phyloP scores from a whole-genome alignment of 1,139 yeast genomes.

The Blastobotrys persicus region DNA sequence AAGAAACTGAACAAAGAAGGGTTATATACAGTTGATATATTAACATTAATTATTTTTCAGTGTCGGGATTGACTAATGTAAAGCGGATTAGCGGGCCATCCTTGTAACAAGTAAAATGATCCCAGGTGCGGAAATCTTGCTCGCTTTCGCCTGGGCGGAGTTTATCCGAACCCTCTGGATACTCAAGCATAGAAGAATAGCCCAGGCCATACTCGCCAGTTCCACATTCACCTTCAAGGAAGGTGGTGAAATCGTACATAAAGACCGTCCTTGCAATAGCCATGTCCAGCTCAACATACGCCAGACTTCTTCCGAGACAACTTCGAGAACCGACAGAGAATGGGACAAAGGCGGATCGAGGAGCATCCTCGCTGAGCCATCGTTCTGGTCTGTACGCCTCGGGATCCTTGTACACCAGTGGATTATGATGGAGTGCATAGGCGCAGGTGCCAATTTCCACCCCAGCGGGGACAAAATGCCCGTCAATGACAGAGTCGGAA shows the following conservation, averaged over 20 bases:
- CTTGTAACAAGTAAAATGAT: slow-evolving; percentile 22
- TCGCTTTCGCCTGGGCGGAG: slow-evolving; percentile 18
- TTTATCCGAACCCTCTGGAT: slow-evolving; percentile 18
- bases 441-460: slow-evolving; percentile 20
- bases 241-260: slow-evolving; percentile 20
- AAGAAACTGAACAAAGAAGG: too few relatives aligned
- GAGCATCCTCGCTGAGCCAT: slow-evolving; percentile 19
- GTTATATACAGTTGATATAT: too few relatives aligned
- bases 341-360: slow-evolving; percentile 22
- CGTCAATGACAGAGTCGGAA: slow-evolving; percentile 17
- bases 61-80: neutral
- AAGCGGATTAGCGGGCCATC: slow-evolving; percentile 22
- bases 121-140: slow-evolving; percentile 22
- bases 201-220: slow-evolving; percentile 21
- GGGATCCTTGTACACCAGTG: slow-evolving; percentile 15
- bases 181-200: slow-evolving; percentile 16
- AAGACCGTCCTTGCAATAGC: slow-evolving; percentile 21
- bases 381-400: slow-evolving; percentile 21
- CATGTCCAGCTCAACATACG: slow-evolving; percentile 22
- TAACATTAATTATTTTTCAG: neutral
- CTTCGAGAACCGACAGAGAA: slow-evolving; percentile 24
- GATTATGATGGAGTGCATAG: slow-evolving; percentile 22
- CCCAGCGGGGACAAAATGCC: slow-evolving; percentile 21
- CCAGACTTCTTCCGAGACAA: slow-evolving; percentile 22
- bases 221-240: slow-evolving; percentile 20